These are phyloP conservation scores for Neohortaea acidophila DNA, from an alignment of 495 filamentous ascomycete genomes.

Conservation along the genomic window DNA sequence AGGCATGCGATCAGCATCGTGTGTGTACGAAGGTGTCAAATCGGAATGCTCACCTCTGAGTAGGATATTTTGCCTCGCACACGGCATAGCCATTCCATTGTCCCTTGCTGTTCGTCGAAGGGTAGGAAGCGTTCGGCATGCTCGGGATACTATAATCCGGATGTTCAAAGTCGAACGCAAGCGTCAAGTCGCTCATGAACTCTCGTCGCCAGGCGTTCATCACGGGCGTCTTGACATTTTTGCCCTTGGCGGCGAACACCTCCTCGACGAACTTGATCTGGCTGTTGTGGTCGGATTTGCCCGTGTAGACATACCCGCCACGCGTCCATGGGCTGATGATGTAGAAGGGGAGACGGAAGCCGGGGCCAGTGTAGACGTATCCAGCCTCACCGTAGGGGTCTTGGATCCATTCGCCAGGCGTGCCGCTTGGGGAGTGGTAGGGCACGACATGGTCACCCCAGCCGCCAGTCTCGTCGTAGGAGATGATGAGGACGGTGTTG, in stretches of 20 bases:
- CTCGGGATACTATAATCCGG: constrained; percentile 34
- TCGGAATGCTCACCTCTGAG: too few relatives aligned
- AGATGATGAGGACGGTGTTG: constrained; percentile 37
- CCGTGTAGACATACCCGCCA: constrained; percentile 38
- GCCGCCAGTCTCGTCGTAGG: constrained; percentile 41
- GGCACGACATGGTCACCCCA: constrained; percentile 41
- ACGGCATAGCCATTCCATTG: constrained; percentile 29
- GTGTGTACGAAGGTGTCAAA: too few relatives aligned
- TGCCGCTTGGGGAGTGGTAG: constrained; percentile 36
- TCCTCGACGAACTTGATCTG: constrained; percentile 42
- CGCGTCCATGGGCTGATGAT: constrained; percentile 44
- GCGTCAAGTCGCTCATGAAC: constrained; percentile 41
- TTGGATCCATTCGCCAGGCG: constrained; percentile 40
- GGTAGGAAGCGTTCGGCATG: constrained; percentile 30
- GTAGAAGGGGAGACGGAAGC: constrained; percentile 40
- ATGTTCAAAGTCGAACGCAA: constrained; percentile 38
- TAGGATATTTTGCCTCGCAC: constrained; percentile 33
- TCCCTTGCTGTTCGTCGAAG: too few relatives aligned
- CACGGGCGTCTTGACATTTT: constrained; percentile 33
- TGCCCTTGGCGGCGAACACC: constrained; percentile 37
- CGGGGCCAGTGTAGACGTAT: constrained; percentile 37
- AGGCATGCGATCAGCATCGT: too few relatives aligned
- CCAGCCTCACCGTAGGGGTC: constrained; percentile 36
- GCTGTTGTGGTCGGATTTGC: constrained; percentile 42
- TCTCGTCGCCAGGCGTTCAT: constrained; percentile 38